Base-by-base conservation (phyloP, 2,329 filamentous ascomycete species). In the Lachnellula hyalina region DNA sequence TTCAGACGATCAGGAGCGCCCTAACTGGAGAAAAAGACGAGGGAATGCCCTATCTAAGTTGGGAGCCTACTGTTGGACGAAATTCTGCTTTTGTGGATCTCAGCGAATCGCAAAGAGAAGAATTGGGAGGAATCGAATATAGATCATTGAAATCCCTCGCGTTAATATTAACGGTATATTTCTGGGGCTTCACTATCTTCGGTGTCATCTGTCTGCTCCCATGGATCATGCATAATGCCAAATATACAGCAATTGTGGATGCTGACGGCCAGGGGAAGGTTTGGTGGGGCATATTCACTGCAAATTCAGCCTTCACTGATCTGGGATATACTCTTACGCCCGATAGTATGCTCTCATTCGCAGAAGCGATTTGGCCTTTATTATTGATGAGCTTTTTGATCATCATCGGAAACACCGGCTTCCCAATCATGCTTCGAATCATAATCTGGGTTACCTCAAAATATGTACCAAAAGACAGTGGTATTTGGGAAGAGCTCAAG, bases 91-190 rank as follows among this genome's bases (percentile, higher is more conserved):
- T 97, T 67, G 80, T 94, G 12, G 90, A 92, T 62, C 72, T 99
- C 61, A 89, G 87, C 0, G 87, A 96, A 62, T 90, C 94, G 60
- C 91, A 99, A 72, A 83, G 94, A 61, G 92, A 99, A 68, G 94
- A 99, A 71, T 75, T 99, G 2, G 94, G 94, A 11, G 94, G 94
- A 19, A 96, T 99, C 60, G 94, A 99, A 70, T 99, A 99, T 67
- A 86, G 94, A 5, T 89, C 93, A 0, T 71, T 99, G 57, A 95
- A 96, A 70, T 90, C 90, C 2, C 74, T 99, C 47, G 89, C 89
- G 1, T 69, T 90, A 28, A 84, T 97, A 32, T 75, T 97, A 19
- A 78, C 88, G 3, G 75, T 74, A 7, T 99, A 97, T 71, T 96
- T 88, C 67, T 82, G 90, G 68, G 85, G 87, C 0, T 96, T 96